phyloP scores from a whole-genome alignment of 2,329 filamentous ascomycete genomes.

The Coniochaeta hoffmannii region DNA sequence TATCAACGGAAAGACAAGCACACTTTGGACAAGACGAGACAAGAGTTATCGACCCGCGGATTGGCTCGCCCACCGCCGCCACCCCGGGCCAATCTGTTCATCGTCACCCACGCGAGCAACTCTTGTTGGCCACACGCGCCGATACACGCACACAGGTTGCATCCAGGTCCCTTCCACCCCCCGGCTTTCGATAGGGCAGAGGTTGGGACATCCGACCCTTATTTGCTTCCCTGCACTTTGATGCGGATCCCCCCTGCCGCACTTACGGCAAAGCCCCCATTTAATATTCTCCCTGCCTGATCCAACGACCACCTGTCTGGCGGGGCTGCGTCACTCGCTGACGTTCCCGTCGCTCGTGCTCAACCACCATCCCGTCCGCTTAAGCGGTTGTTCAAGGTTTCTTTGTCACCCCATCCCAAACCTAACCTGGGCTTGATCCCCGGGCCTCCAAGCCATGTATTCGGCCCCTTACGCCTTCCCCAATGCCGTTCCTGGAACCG shows the following conservation, averaged over 20 bases:
- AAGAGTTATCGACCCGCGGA: background rate
- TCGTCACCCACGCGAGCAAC: background rate
- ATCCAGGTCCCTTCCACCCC: background rate
- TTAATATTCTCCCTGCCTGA: background rate
- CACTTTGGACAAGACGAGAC: background rate
- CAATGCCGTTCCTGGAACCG: conserved; percentile 39
- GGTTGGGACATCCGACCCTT: background rate
- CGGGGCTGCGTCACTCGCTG: background rate
- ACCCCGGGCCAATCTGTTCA: background rate
- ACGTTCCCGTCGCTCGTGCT: background rate
- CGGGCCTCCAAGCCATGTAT: conserved; percentile 38
- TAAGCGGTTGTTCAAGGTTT: background rate
- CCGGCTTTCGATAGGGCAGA: conserved; percentile 1
- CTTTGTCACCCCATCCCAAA: background rate
- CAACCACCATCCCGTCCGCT: background rate
- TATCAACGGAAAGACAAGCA: background rate
- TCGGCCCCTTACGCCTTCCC: conserved; percentile 47
- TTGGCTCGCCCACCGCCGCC: background rate
- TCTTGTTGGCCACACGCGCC: background rate
- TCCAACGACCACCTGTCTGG: background rate
- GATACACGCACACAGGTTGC: background rate
- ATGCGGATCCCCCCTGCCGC: background rate
- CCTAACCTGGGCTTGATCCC: background rate
- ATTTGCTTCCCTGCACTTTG: background rate
- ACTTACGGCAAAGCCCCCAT: conserved; percentile 1